These are phyloP conservation scores for Blastobotrys chiropterorum DNA, from an alignment of 805 yeast genomes.

Conservation along the genomic window DNA sequence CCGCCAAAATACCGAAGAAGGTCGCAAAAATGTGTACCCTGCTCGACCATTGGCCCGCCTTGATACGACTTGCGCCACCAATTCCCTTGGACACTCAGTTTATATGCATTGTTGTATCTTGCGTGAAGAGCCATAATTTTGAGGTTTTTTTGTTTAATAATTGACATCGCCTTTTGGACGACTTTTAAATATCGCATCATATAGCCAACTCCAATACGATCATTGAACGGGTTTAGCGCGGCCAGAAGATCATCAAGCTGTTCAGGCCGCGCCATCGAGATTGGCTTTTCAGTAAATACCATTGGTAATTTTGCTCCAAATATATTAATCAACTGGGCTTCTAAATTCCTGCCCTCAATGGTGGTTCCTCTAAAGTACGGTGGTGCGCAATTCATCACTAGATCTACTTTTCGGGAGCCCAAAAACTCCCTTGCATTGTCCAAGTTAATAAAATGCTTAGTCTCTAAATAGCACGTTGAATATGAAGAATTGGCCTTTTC, in stretches of 20 bases:
- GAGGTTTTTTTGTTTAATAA: conserved; percentile 3
- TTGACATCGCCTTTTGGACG: conserved; percentile 17
- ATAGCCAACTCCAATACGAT: conserved; percentile 15
- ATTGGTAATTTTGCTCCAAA: conserved; percentile 9
- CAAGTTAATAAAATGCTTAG: conserved; percentile 8
- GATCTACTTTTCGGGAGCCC: conserved; percentile 4
- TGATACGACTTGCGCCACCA: conserved; percentile 20
- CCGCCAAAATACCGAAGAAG: conserved; percentile 17
- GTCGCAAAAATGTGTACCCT: conserved; percentile 21
- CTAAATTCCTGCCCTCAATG: conserved; percentile 13
- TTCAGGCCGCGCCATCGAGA: conserved; percentile 17
- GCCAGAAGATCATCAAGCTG: conserved; percentile 13
- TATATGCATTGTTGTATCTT: not conserved
- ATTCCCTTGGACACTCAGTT: conserved; percentile 10
- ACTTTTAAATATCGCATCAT: conserved; percentile 21
- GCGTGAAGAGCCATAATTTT: not conserved
- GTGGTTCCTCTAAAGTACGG: conserved; percentile 19
- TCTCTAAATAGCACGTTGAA: conserved; percentile 7
- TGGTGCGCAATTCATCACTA: conserved; percentile 16
- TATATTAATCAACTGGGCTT: conserved; percentile 8
- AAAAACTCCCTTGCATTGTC: conserved; percentile 4
- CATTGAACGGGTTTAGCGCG: conserved; percentile 2
- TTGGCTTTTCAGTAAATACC: conserved; percentile 19
- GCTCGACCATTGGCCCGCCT: conserved; percentile 21
- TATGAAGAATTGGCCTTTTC: conserved; percentile 8